These are phyloP conservation scores for Pseudocercospora musae DNA, from an alignment of 2,329 filamentous ascomycete species.

Conservation along the genomic window DNA sequence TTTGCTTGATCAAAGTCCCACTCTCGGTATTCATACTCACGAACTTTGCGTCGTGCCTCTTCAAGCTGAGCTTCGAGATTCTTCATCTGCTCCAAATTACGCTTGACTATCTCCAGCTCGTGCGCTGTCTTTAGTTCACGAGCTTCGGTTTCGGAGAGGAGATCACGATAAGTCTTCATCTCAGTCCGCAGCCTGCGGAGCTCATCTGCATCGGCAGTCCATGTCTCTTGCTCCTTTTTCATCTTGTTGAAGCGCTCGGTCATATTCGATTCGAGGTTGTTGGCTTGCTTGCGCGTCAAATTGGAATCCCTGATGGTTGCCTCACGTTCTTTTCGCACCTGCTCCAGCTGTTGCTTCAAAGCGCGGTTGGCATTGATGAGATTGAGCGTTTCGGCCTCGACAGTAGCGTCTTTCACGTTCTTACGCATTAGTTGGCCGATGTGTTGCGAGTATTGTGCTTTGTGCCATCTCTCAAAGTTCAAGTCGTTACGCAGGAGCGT, in stretches of 20 bases:
- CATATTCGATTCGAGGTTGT: slow-evolving; percentile 64
- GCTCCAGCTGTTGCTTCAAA: slow-evolving; percentile 64
- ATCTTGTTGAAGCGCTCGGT: slow-evolving; percentile 32
- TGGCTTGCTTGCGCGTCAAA: slow-evolving; percentile 59
- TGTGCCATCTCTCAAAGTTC: slow-evolving; percentile 79
- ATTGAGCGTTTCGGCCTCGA: slow-evolving; percentile 78
- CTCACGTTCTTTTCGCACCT: slow-evolving; percentile 33
- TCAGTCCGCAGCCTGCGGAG: slow-evolving; percentile 56
- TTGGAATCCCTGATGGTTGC: slow-evolving; percentile 34
- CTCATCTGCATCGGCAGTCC: slow-evolving; percentile 56
- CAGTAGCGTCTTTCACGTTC: slow-evolving; percentile 72
- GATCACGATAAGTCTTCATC: slow-evolving; percentile 59
- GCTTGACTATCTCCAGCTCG: slow-evolving; percentile 61
- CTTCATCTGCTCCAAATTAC: slow-evolving; percentile 59
- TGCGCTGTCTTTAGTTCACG: slow-evolving; percentile 64
- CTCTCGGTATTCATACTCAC: slow-evolving; percentile 63
- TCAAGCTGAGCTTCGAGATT: slow-evolving; percentile 58
- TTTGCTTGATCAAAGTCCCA: slow-evolving; percentile 56
- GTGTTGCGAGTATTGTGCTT: slow-evolving; percentile 76
- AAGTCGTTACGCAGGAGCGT: slow-evolving; percentile 74
- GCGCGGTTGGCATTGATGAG: slow-evolving; percentile 72
- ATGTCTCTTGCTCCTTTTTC: slow-evolving; percentile 35
- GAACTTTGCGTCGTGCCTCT: slow-evolving; percentile 58
- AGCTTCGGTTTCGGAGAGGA: slow-evolving; percentile 65
- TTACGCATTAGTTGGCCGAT: slow-evolving; percentile 74